Percentiles rank a stretch among this genome's conserved stretches.
These are phyloP conservation scores for Alternaria brassicae DNA, from an alignment of 2,329 filamentous ascomycete species.

Conservation along the genomic window DNA sequence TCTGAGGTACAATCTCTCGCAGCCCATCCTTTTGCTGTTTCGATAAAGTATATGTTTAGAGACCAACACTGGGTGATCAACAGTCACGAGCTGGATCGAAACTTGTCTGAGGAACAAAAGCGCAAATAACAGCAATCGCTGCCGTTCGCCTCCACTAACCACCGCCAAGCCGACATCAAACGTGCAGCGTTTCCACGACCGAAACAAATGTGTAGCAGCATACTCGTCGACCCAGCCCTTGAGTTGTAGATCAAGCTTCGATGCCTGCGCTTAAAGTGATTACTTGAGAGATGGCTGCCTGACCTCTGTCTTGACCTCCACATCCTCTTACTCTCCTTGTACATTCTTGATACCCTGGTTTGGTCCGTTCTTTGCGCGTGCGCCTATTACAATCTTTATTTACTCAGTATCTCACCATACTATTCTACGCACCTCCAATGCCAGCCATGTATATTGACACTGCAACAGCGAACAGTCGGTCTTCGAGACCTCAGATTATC, in stretches of 20 bases:
- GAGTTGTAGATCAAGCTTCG: slow-evolving; percentile 21
- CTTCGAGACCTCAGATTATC: slow-evolving; percentile 27
- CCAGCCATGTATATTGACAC: slow-evolving; percentile 44
- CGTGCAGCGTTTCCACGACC: slow-evolving; percentile 33
- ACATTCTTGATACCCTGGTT: slow-evolving; percentile 8
- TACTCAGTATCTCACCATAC: background rate
- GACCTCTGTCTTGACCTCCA: slow-evolving; percentile 13
- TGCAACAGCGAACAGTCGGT: slow-evolving; percentile 38
- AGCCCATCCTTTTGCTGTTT: background rate
- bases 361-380: slow-evolving; percentile 1
- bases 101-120: background rate
- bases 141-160: slow-evolving; percentile 1
- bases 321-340: slow-evolving; percentile 4
- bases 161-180: slow-evolving; percentile 29
- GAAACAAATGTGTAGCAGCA: slow-evolving; percentile 38
- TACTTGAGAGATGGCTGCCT: slow-evolving; percentile 26
- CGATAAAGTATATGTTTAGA: background rate
- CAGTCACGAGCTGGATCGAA: background rate
- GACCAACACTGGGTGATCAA: background rate
- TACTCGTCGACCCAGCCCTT: slow-evolving; percentile 8
- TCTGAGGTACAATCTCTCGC: background rate
- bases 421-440: background rate
- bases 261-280: slow-evolving; percentile 15
- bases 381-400: slow-evolving; percentile 5
- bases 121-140: background rate